Base-by-base conservation (phyloP, 2,329 filamentous ascomycete genomes). In the Fusarium kyushuense region DNA sequence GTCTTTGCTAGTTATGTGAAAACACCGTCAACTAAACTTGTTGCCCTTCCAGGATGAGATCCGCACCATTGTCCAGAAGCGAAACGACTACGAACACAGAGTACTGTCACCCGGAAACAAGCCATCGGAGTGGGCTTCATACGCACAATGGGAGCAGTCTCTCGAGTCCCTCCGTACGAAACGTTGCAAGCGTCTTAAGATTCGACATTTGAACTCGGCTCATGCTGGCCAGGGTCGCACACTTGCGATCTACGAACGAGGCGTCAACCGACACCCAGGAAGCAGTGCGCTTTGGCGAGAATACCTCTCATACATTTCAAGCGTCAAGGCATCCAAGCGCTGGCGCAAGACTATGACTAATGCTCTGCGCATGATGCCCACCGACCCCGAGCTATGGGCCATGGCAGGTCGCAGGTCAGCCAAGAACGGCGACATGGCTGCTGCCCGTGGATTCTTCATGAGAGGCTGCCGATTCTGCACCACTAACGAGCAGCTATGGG, bases 31-130 rank as follows among this genome's bases (percentile, higher is more conserved):
- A 58, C 63, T 70, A 49, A 73, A 33, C 33, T 32, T n/a, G n/a
- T 25, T 25, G 19, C 35, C 12, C 32, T 40, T 51, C 9, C 73
- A 96, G 89, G 92, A 96, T 70, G 95, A 99, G 79, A 97, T 99
- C 77, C 87, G 89, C 65, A 90, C 91, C 45, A 94, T 99, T 69
- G 91, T 96, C 53, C 90, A 90, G 76, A 97, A 96, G 79, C 90
- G 96, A 72, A 97, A 93, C 75, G 92, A 96, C 73, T 96, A 94
- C 77, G 96, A 99, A 79, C 95, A 97, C 81, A 91, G 90, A 59
- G 88, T 98, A 71, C 92, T 97, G 65, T 90, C 93, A 5, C 90
- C 93, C 25, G 93, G 94, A 48, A 90, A 90, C 63, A 87, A 87
- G 41, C 87, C 94, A 1, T 81, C 86, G 62, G 93, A 97, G 77